phyloP scores from a whole-genome alignment of 805 yeast species.

The Grigorovia jiainica region DNA sequence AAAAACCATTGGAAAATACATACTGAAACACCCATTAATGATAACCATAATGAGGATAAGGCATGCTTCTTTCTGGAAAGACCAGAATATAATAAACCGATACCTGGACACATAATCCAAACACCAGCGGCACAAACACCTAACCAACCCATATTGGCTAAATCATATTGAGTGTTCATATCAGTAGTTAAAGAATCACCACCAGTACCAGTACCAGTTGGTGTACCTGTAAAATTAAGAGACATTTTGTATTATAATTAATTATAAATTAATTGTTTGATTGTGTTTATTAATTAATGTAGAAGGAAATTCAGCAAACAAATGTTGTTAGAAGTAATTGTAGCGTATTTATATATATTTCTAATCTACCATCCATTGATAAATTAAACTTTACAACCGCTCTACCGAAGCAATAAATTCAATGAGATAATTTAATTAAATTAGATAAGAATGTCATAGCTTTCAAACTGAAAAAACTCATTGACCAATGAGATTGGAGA shows the following conservation, averaged over 20 bases:
- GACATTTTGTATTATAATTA: constrained; percentile 13
- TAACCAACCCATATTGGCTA: constrained; percentile 80
- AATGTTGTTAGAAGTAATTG: no score
- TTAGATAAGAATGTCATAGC: no score
- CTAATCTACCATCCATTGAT: no score
- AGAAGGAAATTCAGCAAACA: no score
- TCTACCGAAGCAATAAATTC: no score
- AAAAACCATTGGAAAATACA: constrained; percentile 94
- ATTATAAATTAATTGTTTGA: no score
- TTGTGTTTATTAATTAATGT: no score
- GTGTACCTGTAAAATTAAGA: constrained; percentile 30
- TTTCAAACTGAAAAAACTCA: no score
- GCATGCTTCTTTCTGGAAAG: constrained; percentile 92
- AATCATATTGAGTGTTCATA: constrained; percentile 59
- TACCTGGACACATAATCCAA: constrained; percentile 95
- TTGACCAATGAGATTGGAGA: no score
- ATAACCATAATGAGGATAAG: constrained; percentile 88
- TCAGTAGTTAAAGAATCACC: constrained; percentile 70
- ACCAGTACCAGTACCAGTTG: constrained; percentile 61
- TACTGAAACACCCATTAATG: constrained; percentile 77
- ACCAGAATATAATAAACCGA: constrained; percentile 89
- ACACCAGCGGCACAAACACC: constrained; percentile 71
- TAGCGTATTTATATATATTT: no score
- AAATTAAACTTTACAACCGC: no score
- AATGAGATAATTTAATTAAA: no score